Evolutionary conservation across 352 stramenopile species (phyloP), one percentile per base, ranked within the genome.

Genomic region (Phytophthora macrochlamydospora): DNA sequence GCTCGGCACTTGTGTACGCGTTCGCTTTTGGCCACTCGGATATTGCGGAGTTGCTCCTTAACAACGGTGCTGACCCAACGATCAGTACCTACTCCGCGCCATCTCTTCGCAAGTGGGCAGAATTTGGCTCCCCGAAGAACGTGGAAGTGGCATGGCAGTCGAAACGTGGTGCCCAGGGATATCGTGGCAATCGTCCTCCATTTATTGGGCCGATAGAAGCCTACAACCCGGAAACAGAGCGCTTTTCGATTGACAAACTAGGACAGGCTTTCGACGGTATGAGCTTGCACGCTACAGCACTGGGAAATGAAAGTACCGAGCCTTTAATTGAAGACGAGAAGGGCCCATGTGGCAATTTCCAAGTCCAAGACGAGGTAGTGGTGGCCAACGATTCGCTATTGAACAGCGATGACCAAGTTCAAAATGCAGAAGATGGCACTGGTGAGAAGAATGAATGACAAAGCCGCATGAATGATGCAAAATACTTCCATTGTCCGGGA

Each of bases 71-170:
- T 8, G 67, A 87, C 33, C 72, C 83, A 18, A 62, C 49, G 2
- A 82, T 82, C 14, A 73, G 83, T 18, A 77, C 71, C 7, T 87
- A 78, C 45, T 46, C 74, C 7, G 81, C 71, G 7, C 67, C 85
- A 40, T 93, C 85, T 2, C 42, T 85, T 66, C 83, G 79, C 54
- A 91, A 88, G 42, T 91, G 81, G 85, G 62, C 81, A 7, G 75
- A 90, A 33, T 87, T 81, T 52, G 82, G 76, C 1, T 87, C 78
- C 13, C 59, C 63, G 2, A 44, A 67, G 9, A 58, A 77, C 14
- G 75, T 89, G 35, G 31, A 56, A 9, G 38, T 78, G 7, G 31
- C 45, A 28, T 77, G 63, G 71, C 42, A 67, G 42, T 14, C 50
- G 14, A 51, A 38, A 40, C 35, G 29, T 30, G 7, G 11, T 14